phyloP scores from a whole-genome alignment of 306 rosid species.

The Gillenia trifoliata region DNA sequence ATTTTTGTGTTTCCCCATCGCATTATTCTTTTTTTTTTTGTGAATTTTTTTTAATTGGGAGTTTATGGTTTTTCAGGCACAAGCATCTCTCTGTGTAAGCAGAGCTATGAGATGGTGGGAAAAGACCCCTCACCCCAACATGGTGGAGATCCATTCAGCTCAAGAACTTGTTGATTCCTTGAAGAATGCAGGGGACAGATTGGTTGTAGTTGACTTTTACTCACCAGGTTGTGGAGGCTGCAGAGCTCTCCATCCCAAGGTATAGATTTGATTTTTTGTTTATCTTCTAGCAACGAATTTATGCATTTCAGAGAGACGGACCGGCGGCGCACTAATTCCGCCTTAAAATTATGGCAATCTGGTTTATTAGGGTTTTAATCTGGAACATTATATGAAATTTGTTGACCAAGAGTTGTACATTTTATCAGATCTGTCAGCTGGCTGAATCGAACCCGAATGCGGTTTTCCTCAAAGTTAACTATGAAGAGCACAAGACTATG shows the following conservation, averaged over 20 bases:
- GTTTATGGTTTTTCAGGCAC: constrained; percentile 40
- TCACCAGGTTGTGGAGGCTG: constrained; percentile 97
- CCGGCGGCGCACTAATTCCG: not conserved
- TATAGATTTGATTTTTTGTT: constrained; percentile 12
- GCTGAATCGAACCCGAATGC: constrained; percentile 63
- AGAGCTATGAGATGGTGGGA: constrained; percentile 74
- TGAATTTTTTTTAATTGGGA: not conserved
- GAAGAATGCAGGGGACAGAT: constrained; percentile 64
- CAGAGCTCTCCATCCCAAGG: constrained; percentile 87
- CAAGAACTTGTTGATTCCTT: constrained; percentile 57
- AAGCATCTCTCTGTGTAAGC: constrained; percentile 52
- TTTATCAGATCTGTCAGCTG: constrained; percentile 73
- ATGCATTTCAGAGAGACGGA: not conserved
- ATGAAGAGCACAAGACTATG: constrained; percentile 64
- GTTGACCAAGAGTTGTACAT: not conserved
- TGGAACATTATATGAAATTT: not conserved
- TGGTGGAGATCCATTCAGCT: constrained; percentile 70
- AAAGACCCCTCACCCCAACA: constrained; percentile 53
- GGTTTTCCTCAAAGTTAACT: constrained; percentile 61
- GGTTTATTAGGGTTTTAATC: not conserved
- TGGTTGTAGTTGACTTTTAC: constrained; percentile 73
- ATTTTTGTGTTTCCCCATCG: not conserved
- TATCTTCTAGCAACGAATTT: not conserved
- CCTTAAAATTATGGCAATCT: not conserved
- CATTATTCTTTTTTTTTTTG: not conserved